Conservation (phyloP, 352 stramenopile species). For the Globisporangium okanoganense region DNA sequence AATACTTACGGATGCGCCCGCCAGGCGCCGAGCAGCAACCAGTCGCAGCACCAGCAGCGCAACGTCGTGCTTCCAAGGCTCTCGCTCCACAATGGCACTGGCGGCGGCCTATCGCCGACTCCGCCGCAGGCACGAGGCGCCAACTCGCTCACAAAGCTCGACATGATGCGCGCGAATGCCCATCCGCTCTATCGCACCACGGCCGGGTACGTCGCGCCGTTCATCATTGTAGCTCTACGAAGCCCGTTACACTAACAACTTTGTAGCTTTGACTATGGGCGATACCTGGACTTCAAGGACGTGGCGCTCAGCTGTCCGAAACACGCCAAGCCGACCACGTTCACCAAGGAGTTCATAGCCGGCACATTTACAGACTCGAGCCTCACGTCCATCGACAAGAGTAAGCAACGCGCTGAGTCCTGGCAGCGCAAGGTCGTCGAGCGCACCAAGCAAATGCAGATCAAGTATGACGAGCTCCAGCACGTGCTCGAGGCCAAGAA, state of each 20-base stretch:
- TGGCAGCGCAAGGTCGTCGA: constrained; percentile 53
- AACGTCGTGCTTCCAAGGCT: constrained; percentile 40
- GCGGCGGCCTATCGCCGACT: constrained; percentile 5
- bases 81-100: constrained; percentile 21
- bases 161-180: constrained; percentile 28
- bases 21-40: constrained; percentile 13
- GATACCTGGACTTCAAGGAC: constrained; percentile 53
- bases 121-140: constrained; percentile 24
- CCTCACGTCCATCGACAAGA: constrained; percentile 58
- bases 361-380: constrained; percentile 47
- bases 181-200: constrained; percentile 65
- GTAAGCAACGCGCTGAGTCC: constrained; percentile 34
- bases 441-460: constrained; percentile 55
- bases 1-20: constrained; percentile 20
- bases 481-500: constrained; percentile 45
- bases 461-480: constrained; percentile 61
- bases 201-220: constrained; percentile 19
- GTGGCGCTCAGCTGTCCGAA: constrained; percentile 49
- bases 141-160: constrained; percentile 50
- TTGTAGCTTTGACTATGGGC: constrained; percentile 53
- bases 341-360: constrained; percentile 59
- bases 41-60: constrained; percentile 8
- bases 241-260: background rate
- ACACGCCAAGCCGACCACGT: constrained; percentile 31
- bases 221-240: background rate